Conservation (phyloP, 1,139 yeast species). For the Taphrina flavorubra region DNA sequence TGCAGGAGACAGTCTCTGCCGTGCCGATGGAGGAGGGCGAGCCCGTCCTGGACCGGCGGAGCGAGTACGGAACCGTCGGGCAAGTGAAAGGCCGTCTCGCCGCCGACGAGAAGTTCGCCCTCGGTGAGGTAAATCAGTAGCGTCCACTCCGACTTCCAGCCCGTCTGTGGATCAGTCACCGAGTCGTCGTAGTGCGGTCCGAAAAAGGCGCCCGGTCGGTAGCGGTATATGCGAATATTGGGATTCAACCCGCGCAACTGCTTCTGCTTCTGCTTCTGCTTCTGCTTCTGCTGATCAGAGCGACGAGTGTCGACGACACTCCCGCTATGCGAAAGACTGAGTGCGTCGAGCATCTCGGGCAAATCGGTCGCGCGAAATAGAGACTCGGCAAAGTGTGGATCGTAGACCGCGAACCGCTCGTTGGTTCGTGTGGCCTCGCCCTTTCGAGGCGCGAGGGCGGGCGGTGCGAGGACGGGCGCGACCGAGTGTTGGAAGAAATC, state of each 20-base stretch:
- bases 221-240: conserved; percentile 64
- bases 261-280: too few relatives aligned
- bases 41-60: conserved; percentile 62
- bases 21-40: conserved; percentile 69
- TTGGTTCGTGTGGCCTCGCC: conserved; percentile 67
- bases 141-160: conserved; percentile 51
- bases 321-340: conserved; percentile 51
- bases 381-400: conserved; percentile 54
- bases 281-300: too few relatives aligned
- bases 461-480: conserved; percentile 48
- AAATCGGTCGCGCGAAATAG: conserved; percentile 12
- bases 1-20: conserved; percentile 70
- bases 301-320: background rate
- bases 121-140: conserved; percentile 66
- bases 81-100: conserved; percentile 66
- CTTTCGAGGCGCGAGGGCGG: conserved; percentile 49
- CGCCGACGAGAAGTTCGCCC: conserved; percentile 58
- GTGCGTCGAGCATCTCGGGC: conserved; percentile 50
- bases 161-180: conserved; percentile 54
- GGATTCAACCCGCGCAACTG: conserved; percentile 61
- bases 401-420: conserved; percentile 59
- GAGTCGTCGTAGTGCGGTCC: conserved; percentile 70
- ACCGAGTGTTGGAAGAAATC: conserved; percentile 53
- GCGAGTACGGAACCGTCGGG: conserved; percentile 49
- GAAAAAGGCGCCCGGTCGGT: conserved; percentile 65